These are phyloP conservation scores for Paragyromitra xinjiangensis DNA, from an alignment of 495 filamentous ascomycete species.

Conservation along the genomic window DNA sequence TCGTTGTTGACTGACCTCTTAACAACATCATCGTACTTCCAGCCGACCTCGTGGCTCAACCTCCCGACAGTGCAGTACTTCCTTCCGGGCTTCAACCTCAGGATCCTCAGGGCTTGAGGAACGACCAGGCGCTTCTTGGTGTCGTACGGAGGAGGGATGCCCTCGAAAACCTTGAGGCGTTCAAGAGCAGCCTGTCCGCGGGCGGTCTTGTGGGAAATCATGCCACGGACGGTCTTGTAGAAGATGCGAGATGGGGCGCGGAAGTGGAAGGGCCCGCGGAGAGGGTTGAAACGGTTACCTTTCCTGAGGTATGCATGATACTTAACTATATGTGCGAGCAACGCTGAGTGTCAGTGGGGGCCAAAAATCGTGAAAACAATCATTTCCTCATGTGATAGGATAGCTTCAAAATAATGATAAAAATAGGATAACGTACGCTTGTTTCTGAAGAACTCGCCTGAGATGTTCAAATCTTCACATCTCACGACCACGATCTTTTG, in stretches of 20 bases:
- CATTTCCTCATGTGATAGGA: constrained; percentile 8
- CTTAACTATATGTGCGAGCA: constrained; percentile 82
- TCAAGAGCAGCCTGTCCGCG: constrained; percentile 95
- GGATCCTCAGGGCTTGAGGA: constrained; percentile 93
- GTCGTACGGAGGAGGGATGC: constrained; percentile 97
- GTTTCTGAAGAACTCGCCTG: constrained; percentile 99
- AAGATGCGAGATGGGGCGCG: constrained; percentile 97
- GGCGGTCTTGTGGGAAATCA: constrained; percentile 99
- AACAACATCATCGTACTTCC: constrained; percentile 99
- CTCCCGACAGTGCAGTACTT: constrained; percentile 99
- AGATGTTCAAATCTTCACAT: constrained; percentile 99
- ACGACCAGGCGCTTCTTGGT: constrained; percentile 99
- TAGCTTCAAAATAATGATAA: neutral
- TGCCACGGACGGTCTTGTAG: constrained; percentile 99
- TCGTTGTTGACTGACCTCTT: constrained; percentile 73
- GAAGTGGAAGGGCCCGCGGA: constrained; percentile 99
- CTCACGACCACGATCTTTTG: constrained; percentile 99
- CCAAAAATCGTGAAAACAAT: constrained; percentile 9
- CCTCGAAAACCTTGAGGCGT: constrained; percentile 99
- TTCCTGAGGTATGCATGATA: constrained; percentile 99
- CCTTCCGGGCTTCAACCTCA: constrained; percentile 94
- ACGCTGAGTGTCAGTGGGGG: constrained; percentile 26
- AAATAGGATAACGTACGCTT: constrained; percentile 81
- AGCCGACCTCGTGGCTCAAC: constrained; percentile 97
- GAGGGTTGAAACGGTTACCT: constrained; percentile 99